Evolutionary conservation across 352 stramenopile species (phyloP), one percentile per base, ranked within the genome.

Genomic region (Globisporangium yorkense): DNA sequence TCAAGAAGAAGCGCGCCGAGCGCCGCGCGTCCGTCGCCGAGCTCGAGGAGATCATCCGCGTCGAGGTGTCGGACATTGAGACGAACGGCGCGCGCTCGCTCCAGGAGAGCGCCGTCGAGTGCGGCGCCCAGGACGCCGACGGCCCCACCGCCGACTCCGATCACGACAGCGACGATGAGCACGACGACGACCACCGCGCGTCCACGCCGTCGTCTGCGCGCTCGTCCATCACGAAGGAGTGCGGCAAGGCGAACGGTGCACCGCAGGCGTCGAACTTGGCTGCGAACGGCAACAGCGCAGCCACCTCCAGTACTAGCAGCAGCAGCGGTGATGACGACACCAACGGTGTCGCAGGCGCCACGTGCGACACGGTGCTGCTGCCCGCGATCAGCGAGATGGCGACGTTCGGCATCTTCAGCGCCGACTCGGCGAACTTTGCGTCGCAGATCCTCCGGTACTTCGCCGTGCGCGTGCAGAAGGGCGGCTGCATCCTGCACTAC

Each of bases 381-480:
- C 72, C 68, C 7, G 66, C 69, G 10, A 66, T 82, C n/a, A 70
- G 72, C 20, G 68, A 80, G 48, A 72, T 57, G 9, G 70, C 67
- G 20, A 68, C 77, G 59, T 81, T 86, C 40, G 79, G 78, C 20
- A 84, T 92, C 54, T 88, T 88, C 62, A 85, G 77, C 60, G 71
- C 77, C n/a, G 76, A 88, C 57, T 87, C 78, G 45, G 83, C 83
- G 56, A 91, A 83, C 56, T 91, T 91, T 55, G 77, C 79, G 24
- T 87, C 80, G 52, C 83, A 94, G 59, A 79, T 94, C 20, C 57
- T 94, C 21, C 80, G 78, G 21, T 92, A 94, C 52, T 91, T 89
- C 56, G 82, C 84, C 2, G 80, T 92, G 51, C 75, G 83, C 31
- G 80, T 78, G 9, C 75, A 92, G 51, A 90, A 91, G 47, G 85